Base-by-base conservation (phyloP, 176 grass and related monocot species). In the Aegilops tauschii region DNA sequence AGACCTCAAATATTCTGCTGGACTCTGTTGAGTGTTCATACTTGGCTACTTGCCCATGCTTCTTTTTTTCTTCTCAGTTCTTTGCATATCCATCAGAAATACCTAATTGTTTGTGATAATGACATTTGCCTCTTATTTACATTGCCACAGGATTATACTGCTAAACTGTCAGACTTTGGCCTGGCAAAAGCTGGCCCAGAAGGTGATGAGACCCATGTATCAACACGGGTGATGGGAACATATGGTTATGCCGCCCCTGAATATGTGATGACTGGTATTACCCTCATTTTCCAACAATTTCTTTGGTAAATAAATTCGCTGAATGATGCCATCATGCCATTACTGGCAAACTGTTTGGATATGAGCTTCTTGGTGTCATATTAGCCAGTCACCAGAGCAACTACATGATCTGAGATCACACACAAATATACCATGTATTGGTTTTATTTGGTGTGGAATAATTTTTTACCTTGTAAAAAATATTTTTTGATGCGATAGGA, bases 171-270 rank as follows among this genome's bases (percentile, higher is more conserved):
- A 28, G 97, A 99, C 61, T 99, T 99, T 88, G 97, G 97, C 85
- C 92, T 99, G 78, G 97, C 97, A 83, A 99, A 99, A 86, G 97
- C 92, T 82, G 97, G 97, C 9, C 97, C 97, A 37, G 90, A 96
- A 86, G 97, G 97, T 75, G 97, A 99, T 83, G 90, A 99, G 77
- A 99, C 97, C n/a, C 97, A 99, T 90, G 97, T 99, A 30, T 99
- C 97, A 58, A 99, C 97, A 30, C 80, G 97, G 67, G 94, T 99
- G 30, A 99, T 99, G 97, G 97, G 97, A 84, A 99, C 97, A 81
- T 99, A 93, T 32, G 97, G 97, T 54, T 99, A 99, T 92, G 97
- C 97, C 49, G 97, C 97, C 10, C 97, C 97, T 32, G 97, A 99
- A 94, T 99, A 99, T 81, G 97, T 99, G 83, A 99, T 99, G 97